Evolutionary conservation across 2,329 filamentous ascomycete genomes (phyloP), one percentile per base, ranked within the genome.

Genomic region (Aspergillus bombycis): DNA sequence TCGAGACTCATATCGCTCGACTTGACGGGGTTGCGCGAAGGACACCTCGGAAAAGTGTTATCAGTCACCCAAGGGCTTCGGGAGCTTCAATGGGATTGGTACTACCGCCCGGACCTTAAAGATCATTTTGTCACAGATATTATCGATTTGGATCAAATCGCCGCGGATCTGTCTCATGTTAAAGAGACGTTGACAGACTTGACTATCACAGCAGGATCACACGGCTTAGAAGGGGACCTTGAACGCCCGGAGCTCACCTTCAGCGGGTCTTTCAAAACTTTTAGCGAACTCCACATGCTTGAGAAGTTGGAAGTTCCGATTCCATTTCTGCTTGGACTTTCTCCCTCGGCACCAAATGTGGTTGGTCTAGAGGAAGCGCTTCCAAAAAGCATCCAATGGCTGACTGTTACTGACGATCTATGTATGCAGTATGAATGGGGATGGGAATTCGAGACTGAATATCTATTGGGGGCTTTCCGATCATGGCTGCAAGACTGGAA

Each of bases 101-200:
- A 65, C 41, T 69, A 63, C 36, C 58, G 62, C 32, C 4, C 0
- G 3, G 63, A 56, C 32, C 30, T 68, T 0, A 7, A 57, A 4
- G 66, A 66, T 53, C 9, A 53, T 8, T 61, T 66, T 21, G 53
- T 36, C 23, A 60, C 26, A 7, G 48, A 54, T 19, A 64, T 62
- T 8, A 21, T 70, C 14, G 26, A 70, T 48, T 60, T 71, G 12
- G 66, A 70, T 34, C 60, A 45, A 23, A 54, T 71, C 30, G 65
- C 43, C 5, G 63, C 62, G 36, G 65, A 60, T 21, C 16, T 71
- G 65, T 68, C 65, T 63, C 61, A 63, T 58, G 62, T 70, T 58
- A 50, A 41, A 56, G 60, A 50, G 4, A 71, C 69, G 41, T 30
- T 71, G 30, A 67, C 50, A 7, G 65, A 70, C 8, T 60, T 72